Conservation (phyloP, 345 rosid species). For the Bruguiera sexangula region DNA sequence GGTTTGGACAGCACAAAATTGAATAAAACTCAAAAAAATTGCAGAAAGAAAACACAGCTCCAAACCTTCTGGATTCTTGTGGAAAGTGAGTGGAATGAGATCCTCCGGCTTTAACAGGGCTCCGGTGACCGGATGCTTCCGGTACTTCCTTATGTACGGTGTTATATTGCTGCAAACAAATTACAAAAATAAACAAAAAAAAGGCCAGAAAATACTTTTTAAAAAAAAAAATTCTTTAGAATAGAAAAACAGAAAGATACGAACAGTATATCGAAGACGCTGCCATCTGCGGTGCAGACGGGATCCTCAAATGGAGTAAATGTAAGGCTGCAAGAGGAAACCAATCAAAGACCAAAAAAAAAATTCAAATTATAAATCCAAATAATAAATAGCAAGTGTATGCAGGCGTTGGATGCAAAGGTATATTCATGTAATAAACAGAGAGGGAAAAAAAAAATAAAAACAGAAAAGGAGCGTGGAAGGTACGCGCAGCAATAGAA, state of each 20-base stretch:
- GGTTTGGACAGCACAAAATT: background rate
- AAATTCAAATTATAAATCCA: background rate
- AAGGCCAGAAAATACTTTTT: background rate
- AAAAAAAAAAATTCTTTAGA: background rate
- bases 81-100: constrained; percentile 71
- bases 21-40: background rate
- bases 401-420: background rate
- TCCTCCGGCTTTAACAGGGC: constrained; percentile 65
- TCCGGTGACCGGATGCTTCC: constrained; percentile 88
- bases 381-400: too few relatives aligned
- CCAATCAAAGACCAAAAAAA: background rate
- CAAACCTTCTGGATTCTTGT: constrained; percentile 81
- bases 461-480: background rate
- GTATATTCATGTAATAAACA: too few relatives aligned
- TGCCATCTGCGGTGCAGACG: constrained; percentile 76
- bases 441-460: background rate
- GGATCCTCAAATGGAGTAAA: constrained; percentile 81
- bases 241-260: constrained; percentile 20
- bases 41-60: background rate
- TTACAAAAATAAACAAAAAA: background rate
- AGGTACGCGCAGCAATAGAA: constrained; percentile 95
- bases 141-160: constrained; percentile 78
- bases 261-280: constrained; percentile 83
- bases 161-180: constrained; percentile 56
- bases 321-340: constrained; percentile 62